These are phyloP conservation scores for Epicoccum sorghinum DNA, from an alignment of 2,329 filamentous ascomycete species.

Conservation along the genomic window DNA sequence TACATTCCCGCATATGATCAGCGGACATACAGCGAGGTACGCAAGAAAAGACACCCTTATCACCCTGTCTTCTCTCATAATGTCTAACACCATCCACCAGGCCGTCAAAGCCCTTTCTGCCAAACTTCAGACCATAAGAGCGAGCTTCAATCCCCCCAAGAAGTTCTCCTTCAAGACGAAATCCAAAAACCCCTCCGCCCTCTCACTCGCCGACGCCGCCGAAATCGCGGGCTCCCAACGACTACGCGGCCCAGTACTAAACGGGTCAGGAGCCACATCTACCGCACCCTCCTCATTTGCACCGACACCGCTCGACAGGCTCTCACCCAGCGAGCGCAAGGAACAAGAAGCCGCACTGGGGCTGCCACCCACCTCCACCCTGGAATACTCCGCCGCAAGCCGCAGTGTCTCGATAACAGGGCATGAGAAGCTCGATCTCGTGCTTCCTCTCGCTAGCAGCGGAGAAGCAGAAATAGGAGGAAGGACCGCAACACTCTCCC, in stretches of 20 bases:
- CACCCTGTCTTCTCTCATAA: too few species aligned
- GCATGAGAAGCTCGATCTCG: slow-evolving; percentile 66
- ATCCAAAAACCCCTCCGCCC: slow-evolving; percentile 61
- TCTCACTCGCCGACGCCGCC: slow-evolving; percentile 63
- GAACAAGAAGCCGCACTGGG: slow-evolving; percentile 23
- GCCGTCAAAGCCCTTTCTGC: slow-evolving; percentile 81
- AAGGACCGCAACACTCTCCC: slow-evolving; percentile 69
- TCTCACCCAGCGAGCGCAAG: slow-evolving; percentile 43
- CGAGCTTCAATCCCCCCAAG: slow-evolving; percentile 69
- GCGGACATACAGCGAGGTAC: slow-evolving; percentile 79
- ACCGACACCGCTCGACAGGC: slow-evolving; percentile 47
- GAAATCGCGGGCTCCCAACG: slow-evolving; percentile 58
- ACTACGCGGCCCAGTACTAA: slow-evolving; percentile 46
- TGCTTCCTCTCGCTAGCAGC: slow-evolving; percentile 69
- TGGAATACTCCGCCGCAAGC: slow-evolving; percentile 2
- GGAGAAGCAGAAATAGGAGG: too few species aligned
- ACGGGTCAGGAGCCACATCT: slow-evolving; percentile 44
- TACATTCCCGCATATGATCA: slow-evolving; percentile 90
- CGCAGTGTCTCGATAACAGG: slow-evolving; percentile 64
- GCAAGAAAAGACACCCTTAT: too few species aligned
- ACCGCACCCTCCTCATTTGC: slow-evolving; percentile 51
- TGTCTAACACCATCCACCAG: slow-evolving; percentile 50
- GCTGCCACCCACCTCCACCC: slow-evolving; percentile 2
- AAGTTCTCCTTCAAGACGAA: slow-evolving; percentile 80
- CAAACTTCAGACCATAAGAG: slow-evolving; percentile 73